Conservation (phyloP, 148 eudicot species). For the Linanthus parryae region DNA sequence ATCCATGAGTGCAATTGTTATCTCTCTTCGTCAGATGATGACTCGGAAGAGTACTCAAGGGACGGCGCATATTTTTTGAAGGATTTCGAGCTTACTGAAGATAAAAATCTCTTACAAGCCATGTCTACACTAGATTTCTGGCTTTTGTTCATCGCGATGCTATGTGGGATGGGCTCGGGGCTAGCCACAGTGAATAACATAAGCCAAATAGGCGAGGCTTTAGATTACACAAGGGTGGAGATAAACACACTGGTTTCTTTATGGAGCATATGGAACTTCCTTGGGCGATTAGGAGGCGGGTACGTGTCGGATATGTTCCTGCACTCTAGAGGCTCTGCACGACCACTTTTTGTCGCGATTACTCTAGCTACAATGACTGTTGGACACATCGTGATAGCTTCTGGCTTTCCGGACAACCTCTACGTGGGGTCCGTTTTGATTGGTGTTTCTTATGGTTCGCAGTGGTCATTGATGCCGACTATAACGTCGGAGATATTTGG, state of each 20-base stretch:
- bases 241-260: slow-evolving; percentile 64
- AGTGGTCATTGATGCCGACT: slow-evolving; percentile 89
- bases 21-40: not conserved
- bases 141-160: slow-evolving; percentile 71
- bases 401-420: slow-evolving; percentile 73
- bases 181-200: slow-evolving; percentile 81
- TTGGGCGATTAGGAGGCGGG: slow-evolving; percentile 92
- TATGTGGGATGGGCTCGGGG: slow-evolving; percentile 90
- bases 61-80: slow-evolving; percentile 10
- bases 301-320: slow-evolving; percentile 65
- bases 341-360: slow-evolving; percentile 57
- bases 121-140: slow-evolving; percentile 57
- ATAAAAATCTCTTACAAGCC: slow-evolving; percentile 51
- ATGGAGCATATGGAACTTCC: slow-evolving; percentile 94
- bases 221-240: slow-evolving; percentile 44
- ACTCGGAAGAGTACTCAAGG: not conserved
- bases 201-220: slow-evolving; percentile 83
- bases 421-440: slow-evolving; percentile 66
- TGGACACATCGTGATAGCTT: slow-evolving; percentile 64
- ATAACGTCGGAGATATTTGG: slow-evolving; percentile 80
- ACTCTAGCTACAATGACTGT: slow-evolving; percentile 61
- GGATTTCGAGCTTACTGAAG: slow-evolving; percentile 16
- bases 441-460: slow-evolving; percentile 84
- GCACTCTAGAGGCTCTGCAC: slow-evolving; percentile 49
- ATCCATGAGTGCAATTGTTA: too few relatives aligned